These are phyloP conservation scores for Patellifolia procumbens DNA, from an alignment of 179 eudicot genomes.

Conservation along the genomic window DNA sequence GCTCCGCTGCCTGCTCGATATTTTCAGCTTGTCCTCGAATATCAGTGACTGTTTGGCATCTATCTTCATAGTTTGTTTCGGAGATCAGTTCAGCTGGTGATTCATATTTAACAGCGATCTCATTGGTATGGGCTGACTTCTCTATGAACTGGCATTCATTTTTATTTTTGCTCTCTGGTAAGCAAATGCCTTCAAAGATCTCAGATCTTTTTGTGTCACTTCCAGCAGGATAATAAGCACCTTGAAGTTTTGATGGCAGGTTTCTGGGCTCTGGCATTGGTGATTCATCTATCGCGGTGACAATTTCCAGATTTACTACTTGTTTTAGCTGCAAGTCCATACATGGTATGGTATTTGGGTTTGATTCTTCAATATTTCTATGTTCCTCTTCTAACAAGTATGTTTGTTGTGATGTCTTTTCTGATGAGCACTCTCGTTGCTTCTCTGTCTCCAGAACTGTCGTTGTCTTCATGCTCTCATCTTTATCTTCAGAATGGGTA, in stretches of 20 bases:
- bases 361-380: conserved; percentile 5
- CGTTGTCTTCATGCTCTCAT: not conserved
- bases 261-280: not conserved
- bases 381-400: not conserved
- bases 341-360: conserved; percentile 1
- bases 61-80: not conserved
- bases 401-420: conserved; percentile 11
- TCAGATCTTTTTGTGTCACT: not conserved
- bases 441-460: not conserved
- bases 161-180: not conserved
- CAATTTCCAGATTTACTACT: not conserved
- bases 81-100: not conserved
- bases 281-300: not conserved
- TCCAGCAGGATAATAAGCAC: not conserved
- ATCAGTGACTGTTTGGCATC: not conserved
- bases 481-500: not conserved
- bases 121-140: not conserved
- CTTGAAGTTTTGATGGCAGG: conserved; percentile 2
- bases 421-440: not conserved
- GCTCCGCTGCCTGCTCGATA: not conserved
- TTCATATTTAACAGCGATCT: not conserved
- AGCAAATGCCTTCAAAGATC: not conserved
- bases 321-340: not conserved
- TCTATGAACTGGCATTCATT: not conserved
- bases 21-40: not conserved